phyloP scores from a whole-genome alignment of 2,329 filamentous ascomycete species.

The Exutisphaerella laricina region DNA sequence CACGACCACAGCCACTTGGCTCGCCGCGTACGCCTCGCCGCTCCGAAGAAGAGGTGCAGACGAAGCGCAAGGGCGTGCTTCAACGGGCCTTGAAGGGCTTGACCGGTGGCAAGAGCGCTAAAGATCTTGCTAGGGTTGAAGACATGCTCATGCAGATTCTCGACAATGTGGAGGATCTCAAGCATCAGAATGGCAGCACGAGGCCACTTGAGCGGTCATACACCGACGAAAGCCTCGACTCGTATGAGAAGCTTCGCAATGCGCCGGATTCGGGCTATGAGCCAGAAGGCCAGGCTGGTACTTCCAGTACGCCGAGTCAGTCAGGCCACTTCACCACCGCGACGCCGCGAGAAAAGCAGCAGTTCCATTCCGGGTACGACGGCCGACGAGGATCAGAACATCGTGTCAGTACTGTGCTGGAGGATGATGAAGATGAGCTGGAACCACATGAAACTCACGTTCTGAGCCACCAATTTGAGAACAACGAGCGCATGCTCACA shows the following conservation, averaged over 20 bases:
- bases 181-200: slow-evolving; percentile 32
- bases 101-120: slow-evolving; percentile 71
- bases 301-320: slow-evolving; percentile 66
- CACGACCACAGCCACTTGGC: slow-evolving; percentile 71
- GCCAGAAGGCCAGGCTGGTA: slow-evolving; percentile 72
- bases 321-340: slow-evolving; percentile 59
- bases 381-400: slow-evolving; percentile 59
- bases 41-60: slow-evolving; percentile 54
- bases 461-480: slow-evolving; percentile 52
- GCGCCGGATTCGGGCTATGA: slow-evolving; percentile 73
- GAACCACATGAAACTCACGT: slow-evolving; percentile 50
- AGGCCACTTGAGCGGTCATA: slow-evolving; percentile 25
- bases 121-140: slow-evolving; percentile 52
- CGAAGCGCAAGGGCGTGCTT: slow-evolving; percentile 91
- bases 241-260: slow-evolving; percentile 64
- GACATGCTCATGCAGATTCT: slow-evolving; percentile 74
- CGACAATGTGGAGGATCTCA: slow-evolving; percentile 73
- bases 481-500: slow-evolving; percentile 57
- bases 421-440: slow-evolving; percentile 78
- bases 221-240: slow-evolving; percentile 50
- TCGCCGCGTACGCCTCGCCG: slow-evolving; percentile 51
- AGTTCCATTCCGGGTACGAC: slow-evolving; percentile 47
- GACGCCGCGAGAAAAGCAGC: slow-evolving; percentile 29
- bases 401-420: slow-evolving; percentile 82
- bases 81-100: slow-evolving; percentile 87